Percentiles rank a stretch among this genome's conserved stretches.
Conservation (phyloP, 75 land plant genomes). For the Cryptomeria japonica region DNA sequence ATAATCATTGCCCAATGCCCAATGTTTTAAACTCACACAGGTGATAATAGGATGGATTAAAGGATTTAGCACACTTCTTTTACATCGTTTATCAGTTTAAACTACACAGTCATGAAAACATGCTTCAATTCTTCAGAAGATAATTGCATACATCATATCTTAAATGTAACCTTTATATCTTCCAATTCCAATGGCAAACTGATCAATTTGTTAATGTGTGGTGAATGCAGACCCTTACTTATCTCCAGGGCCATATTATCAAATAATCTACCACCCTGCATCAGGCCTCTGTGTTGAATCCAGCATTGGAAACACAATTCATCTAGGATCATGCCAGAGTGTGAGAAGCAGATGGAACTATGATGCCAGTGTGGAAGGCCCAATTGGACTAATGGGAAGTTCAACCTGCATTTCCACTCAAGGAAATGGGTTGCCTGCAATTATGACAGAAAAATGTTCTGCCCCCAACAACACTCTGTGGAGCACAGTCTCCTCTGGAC, state of each 20-base stretch:
- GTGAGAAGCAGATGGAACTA: not conserved
- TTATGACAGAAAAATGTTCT: not conserved
- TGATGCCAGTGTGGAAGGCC: not conserved
- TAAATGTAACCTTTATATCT: too few relatives aligned
- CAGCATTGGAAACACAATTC: not conserved
- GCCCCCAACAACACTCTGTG: not conserved
- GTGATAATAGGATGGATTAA: too few relatives aligned
- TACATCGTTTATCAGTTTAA: too few relatives aligned
- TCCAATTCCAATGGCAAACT: too few relatives aligned
- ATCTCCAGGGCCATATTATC: not conserved
- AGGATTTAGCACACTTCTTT: too few relatives aligned
- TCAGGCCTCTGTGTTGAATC: not conserved
- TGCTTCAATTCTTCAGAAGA: too few relatives aligned
- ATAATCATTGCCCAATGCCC: too few relatives aligned
- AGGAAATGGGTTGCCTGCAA: not conserved
- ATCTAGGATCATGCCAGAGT: not conserved
- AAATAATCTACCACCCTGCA: slow-evolving; percentile 4
- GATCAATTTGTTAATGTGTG: not conserved
- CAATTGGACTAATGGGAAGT: not conserved
- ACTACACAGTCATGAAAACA: too few relatives aligned
- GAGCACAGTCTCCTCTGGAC: not conserved
- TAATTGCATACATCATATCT: too few relatives aligned
- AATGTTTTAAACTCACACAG: too few relatives aligned
- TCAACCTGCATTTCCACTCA: not conserved
- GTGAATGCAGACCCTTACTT: not conserved